These are phyloP conservation scores for Pseudogymnoascus sp. DNA, from an alignment of 2,329 filamentous ascomycete species.

Conservation along the genomic window DNA sequence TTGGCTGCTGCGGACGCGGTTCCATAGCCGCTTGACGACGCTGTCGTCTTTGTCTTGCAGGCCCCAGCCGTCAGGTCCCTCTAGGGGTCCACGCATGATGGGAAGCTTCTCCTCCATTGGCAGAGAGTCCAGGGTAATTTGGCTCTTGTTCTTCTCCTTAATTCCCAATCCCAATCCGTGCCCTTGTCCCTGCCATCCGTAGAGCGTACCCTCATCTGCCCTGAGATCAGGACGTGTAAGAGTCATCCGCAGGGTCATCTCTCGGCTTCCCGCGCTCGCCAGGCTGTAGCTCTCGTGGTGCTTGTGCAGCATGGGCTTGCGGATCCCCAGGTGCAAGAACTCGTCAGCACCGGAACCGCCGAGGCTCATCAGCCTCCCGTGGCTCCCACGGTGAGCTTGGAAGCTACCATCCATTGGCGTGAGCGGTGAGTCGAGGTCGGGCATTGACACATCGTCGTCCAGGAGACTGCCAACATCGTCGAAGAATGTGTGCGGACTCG, in stretches of 20 bases:
- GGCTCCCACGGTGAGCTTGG: slow-evolving; percentile 22
- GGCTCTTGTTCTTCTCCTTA: slow-evolving; percentile 30
- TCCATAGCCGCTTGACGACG: slow-evolving; percentile 58
- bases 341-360: slow-evolving; percentile 33
- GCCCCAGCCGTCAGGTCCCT: slow-evolving; percentile 34
- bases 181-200: slow-evolving; percentile 53
- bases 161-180: slow-evolving; percentile 12
- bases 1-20: slow-evolving; percentile 24
- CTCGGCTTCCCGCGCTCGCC: slow-evolving; percentile 54
- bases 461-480: slow-evolving; percentile 51
- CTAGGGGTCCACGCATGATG: slow-evolving; percentile 29
- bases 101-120: slow-evolving; percentile 50
- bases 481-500: slow-evolving; percentile 42
- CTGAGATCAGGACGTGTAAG: slow-evolving; percentile 83
- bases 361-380: slow-evolving; percentile 16
- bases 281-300: slow-evolving; percentile 38
- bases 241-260: slow-evolving; percentile 97
- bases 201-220: slow-evolving; percentile 63
- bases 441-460: slow-evolving; percentile 48
- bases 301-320: slow-evolving; percentile 23
- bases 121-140: slow-evolving; percentile 48
- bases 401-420: slow-evolving; percentile 28
- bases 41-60: slow-evolving; percentile 42
- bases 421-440: slow-evolving; percentile 49
- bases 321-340: slow-evolving; percentile 27